phyloP scores from a whole-genome alignment of 768 basidiomycete species.

The Erythrobasidium yunnanense region DNA sequence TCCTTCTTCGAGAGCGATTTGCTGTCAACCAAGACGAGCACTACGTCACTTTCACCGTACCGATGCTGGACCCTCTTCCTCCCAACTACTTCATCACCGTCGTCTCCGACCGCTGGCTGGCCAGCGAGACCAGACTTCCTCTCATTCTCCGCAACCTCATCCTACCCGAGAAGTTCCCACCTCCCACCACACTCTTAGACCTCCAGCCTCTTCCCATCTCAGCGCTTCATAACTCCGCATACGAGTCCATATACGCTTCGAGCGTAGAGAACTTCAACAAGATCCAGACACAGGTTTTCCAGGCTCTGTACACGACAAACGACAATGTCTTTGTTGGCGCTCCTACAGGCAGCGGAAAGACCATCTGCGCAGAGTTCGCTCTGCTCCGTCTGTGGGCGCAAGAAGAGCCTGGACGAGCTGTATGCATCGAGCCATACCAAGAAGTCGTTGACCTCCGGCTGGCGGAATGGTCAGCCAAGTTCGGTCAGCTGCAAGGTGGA shows the following conservation, averaged over 20 bases:
- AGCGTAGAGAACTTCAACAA: conserved; percentile 87
- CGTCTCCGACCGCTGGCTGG: conserved; percentile 89
- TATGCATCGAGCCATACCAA: conserved; percentile 91
- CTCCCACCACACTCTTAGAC: conserved; percentile 81
- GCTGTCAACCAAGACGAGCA: conserved; percentile 70
- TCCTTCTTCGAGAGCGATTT: conserved; percentile 78
- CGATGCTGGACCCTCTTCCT: conserved; percentile 92
- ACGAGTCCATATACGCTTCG: conserved; percentile 70
- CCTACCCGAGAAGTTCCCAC: conserved; percentile 90
- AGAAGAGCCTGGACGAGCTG: conserved; percentile 64
- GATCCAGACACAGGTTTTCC: conserved; percentile 98
- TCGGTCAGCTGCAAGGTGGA: conserved; percentile 67
- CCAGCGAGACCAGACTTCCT: conserved; percentile 84
- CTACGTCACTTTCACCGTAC: conserved; percentile 83
- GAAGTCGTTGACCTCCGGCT: conserved; percentile 93
- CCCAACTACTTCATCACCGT: conserved; percentile 97
- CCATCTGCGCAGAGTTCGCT: conserved; percentile 92
- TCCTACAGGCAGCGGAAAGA: conserved; percentile 93
- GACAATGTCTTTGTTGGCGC: conserved; percentile 96
- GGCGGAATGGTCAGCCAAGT: conserved; percentile 77
- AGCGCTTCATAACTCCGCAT: conserved; percentile 86
- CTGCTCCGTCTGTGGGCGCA: conserved; percentile 90
- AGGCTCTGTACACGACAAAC: conserved; percentile 87
- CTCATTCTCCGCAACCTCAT: conserved; percentile 97
- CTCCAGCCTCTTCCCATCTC: conserved; percentile 80